Conservation (phyloP, 768 basidiomycete genomes). For the Punctularia strigosozonata region DNA sequence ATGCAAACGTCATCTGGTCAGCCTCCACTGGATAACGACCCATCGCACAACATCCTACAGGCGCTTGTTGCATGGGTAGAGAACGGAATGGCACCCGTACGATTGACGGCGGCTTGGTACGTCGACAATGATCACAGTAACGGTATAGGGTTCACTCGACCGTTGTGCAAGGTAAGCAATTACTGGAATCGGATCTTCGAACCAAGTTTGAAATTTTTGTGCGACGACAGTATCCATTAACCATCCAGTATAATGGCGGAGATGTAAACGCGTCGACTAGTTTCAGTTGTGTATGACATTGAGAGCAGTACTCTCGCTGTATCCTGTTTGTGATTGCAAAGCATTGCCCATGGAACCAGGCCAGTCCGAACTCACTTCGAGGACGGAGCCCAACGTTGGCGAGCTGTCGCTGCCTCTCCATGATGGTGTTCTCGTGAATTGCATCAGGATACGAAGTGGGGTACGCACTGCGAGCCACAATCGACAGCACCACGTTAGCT, state of each 20-base stretch:
- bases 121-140: constrained; percentile 9
- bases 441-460: no score
- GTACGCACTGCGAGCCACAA: no score
- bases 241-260: neutral
- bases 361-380: no score
- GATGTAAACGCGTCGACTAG: neutral
- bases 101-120: constrained; percentile 11
- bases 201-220: neutral
- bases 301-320: no score
- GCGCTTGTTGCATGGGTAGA: constrained; percentile 23
- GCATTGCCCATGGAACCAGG: no score
- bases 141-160: constrained; percentile 11
- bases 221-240: neutral
- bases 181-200: neutral
- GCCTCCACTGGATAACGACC: constrained; percentile 3
- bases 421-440: no score
- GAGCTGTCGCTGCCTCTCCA: no score
- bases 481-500: no score
- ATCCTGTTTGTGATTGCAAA: no score
- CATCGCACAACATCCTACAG: constrained; percentile 16
- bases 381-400: no score
- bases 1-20: constrained; percentile 7
- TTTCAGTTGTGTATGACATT: neutral
- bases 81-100: constrained; percentile 15
- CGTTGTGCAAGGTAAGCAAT: constrained; percentile 11